phyloP scores from a whole-genome alignment of 2,329 filamentous ascomycete species.

The Lasiodiplodia theobromae region DNA sequence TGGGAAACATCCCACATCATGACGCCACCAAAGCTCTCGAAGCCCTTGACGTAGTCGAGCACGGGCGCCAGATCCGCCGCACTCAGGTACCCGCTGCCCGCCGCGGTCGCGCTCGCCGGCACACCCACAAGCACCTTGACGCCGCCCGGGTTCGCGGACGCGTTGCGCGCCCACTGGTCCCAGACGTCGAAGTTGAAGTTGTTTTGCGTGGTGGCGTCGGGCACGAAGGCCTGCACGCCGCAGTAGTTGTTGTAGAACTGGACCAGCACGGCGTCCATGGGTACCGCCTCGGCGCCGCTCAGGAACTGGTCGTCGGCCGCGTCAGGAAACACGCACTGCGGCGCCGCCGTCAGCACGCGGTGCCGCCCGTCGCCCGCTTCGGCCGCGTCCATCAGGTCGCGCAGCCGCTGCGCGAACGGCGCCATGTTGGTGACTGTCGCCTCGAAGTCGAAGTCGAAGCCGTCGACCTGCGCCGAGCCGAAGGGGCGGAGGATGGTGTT shows the following conservation, averaged over 20 bases:
- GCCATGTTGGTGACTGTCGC: slow-evolving; percentile 65
- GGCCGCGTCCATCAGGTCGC: slow-evolving; percentile 61
- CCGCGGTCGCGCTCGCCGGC: slow-evolving; percentile 61
- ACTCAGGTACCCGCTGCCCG: slow-evolving; percentile 63
- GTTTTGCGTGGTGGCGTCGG: slow-evolving; percentile 53
- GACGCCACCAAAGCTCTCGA: slow-evolving; percentile 68
- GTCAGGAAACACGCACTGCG: slow-evolving; percentile 73
- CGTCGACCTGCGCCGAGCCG: slow-evolving; percentile 69
- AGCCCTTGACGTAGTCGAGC: slow-evolving; percentile 62
- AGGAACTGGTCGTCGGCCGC: slow-evolving; percentile 65
- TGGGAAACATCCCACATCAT: slow-evolving; percentile 69
- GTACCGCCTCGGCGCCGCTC: slow-evolving; percentile 53
- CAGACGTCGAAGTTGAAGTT: slow-evolving; percentile 70
- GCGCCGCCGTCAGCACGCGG: slow-evolving; percentile 70
- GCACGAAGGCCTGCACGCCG: slow-evolving; percentile 61
- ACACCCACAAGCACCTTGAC: slow-evolving; percentile 70
- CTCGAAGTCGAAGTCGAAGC: slow-evolving; percentile 81
- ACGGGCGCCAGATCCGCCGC: slow-evolving; percentile 57
- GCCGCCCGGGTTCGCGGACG: slow-evolving; percentile 60
- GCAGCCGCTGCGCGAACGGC: slow-evolving; percentile 66
- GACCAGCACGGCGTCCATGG: slow-evolving; percentile 67
- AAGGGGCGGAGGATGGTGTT: slow-evolving; percentile 67
- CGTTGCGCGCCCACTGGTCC: slow-evolving; percentile 69
- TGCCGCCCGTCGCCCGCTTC: slow-evolving; percentile 50
- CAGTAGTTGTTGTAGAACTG: slow-evolving; percentile 77